Conservation (phyloP, 345 rosid species). For the Eucalyptus dawsonii region DNA sequence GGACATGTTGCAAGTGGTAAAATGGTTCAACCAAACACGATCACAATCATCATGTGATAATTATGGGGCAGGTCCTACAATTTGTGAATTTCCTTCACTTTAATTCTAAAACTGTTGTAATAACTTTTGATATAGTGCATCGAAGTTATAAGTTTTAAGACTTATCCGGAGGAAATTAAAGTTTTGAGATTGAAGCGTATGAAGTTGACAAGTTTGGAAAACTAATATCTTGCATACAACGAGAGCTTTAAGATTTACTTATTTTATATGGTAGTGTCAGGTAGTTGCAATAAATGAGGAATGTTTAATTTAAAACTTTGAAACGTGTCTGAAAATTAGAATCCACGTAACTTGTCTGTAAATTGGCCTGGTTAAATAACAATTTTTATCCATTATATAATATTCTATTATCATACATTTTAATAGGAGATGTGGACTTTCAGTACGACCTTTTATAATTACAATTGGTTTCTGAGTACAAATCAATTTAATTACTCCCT, state of each 20-base stretch:
- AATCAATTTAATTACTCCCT: not conserved
- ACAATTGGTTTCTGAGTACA: not conserved
- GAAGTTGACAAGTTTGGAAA: not conserved
- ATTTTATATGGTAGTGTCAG: not conserved
- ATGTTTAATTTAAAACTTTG: not conserved
- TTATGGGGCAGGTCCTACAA: not conserved
- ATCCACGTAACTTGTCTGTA: not conserved
- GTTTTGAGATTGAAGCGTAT: not conserved
- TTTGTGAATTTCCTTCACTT: not conserved
- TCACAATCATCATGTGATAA: not conserved
- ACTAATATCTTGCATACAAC: not conserved
- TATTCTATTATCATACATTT: not conserved
- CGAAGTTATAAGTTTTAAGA: not conserved
- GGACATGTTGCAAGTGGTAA: not conserved
- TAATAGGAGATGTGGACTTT: not conserved
- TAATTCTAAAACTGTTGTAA: not conserved
- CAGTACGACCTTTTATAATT: not conserved
- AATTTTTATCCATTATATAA: not conserved
- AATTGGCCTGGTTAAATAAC: not conserved
- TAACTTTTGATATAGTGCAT: not conserved
- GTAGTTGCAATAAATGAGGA: not conserved
- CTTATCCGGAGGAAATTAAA: not conserved
- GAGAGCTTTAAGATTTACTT: not conserved
- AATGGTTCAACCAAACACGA: not conserved
- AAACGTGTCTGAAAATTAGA: not conserved